Evolutionary conservation across 257 asterid species (phyloP), one percentile per base, ranked within the genome.

Genomic region (Marsdenia floribunda): DNA sequence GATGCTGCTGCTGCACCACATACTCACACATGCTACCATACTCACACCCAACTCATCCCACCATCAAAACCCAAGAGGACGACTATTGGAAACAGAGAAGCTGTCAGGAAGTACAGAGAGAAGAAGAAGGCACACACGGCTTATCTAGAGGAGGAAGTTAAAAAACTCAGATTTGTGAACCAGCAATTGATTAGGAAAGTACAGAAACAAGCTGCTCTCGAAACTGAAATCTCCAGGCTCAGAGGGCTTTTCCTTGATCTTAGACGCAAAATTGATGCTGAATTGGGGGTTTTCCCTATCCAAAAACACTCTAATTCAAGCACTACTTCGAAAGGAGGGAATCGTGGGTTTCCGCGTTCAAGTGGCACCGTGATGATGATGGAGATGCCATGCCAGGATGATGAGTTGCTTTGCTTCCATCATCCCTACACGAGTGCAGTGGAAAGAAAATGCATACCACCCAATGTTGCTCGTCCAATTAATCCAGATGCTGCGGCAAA

Each of bases 21-120:
- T 65, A 87, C 89, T 14, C 96, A 90, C 87, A 88, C 96, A 9
- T 90, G 96, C 60, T 84, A 86, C 80, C 96, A 88, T 75, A 82
- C 88, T 6, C 96, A 88, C 85, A 85, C 93, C 22, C 83, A 68
- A 49, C 47, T 86, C n/a, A 42, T 86, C 76, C 87, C 86, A 0
- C 66, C 88, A 0, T 54, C 86, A 6, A 79, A 69, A 13, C 26
- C 69, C 77, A 5, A 59, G 24, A 59, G 21, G 57, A 81, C 73
- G 82, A 80, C 86, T 2, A 71, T 52, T 24, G 89, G 93, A 29
- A 90, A 90, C 68, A 78, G 88, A 73, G 93, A 87, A 69, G 96
- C 96, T 4, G 96, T 90, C 64, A 78, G 86, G 71, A 90, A 86
- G 83, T 90, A 90, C 57, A 68, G 90, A 68, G 90, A 85, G 93